Evolutionary conservation across 805 yeast species (phyloP).

Genomic region (Diddensiella transvaalensis): DNA sequence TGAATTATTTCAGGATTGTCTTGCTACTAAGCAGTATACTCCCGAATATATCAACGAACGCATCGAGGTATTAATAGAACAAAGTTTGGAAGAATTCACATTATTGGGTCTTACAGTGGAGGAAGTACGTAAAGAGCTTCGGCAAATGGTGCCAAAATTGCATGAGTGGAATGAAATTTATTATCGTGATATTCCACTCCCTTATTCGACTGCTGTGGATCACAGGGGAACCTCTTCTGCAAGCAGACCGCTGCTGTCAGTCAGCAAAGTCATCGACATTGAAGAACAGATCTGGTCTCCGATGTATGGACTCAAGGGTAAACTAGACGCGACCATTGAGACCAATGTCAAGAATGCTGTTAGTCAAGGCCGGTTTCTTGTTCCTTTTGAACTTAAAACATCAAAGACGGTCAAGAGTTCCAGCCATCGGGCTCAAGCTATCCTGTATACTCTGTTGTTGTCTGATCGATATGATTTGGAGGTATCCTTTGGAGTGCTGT

Average conservation of each 20-base stretch:
- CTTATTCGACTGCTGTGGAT: conserved; percentile 24
- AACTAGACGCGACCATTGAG: conserved; percentile 81
- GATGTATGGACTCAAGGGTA: conserved; percentile 81
- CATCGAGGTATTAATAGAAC: conserved; percentile 29
- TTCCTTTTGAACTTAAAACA: conserved; percentile 89
- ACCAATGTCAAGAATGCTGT: conserved; percentile 41
- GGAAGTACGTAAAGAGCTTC: conserved; percentile 51
- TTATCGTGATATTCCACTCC: conserved; percentile 18
- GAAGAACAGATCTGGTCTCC: conserved; percentile 96
- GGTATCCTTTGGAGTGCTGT: conserved; percentile 60
- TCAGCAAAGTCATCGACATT: conserved; percentile 67
- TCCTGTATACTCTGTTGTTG: conserved; percentile 72
- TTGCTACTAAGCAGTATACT: conserved; percentile 39
- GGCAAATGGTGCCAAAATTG: conserved; percentile 44
- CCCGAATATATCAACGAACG: conserved; percentile 37
- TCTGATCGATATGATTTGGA: conserved; percentile 76
- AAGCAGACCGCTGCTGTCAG: conserved; percentile 45
- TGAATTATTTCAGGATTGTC: conserved; percentile 61
- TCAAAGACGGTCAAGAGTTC: conserved; percentile 56
- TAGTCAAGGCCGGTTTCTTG: conserved; percentile 45
- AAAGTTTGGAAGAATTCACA: conserved; percentile 39
- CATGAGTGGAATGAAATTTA: conserved; percentile 27
- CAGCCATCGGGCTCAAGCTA: conserved; percentile 81
- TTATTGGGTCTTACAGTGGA: conserved; percentile 51
- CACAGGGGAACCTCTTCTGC: conserved; percentile 23